Conservation (phyloP, 352 stramenopile species). For the Pythium plurisporium region DNA sequence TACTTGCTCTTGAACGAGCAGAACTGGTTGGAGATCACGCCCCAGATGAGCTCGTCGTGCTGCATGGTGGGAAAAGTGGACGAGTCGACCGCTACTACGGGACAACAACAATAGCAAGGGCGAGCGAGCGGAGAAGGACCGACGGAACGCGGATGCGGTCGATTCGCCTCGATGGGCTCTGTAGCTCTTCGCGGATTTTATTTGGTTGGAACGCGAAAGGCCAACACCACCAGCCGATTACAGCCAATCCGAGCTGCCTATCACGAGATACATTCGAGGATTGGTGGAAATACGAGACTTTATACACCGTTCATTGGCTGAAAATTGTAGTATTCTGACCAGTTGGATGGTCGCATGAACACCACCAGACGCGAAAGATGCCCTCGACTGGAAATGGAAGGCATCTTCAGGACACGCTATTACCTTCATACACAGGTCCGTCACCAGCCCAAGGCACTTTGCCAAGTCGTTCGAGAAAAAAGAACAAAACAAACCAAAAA, state of each 20-base stretch:
- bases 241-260: conserved; percentile 8
- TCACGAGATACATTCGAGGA: background rate
- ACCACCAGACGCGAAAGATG: conserved; percentile 4
- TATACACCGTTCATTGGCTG: background rate
- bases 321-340: background rate
- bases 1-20: conserved; percentile 98
- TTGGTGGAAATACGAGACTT: background rate
- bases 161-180: background rate
- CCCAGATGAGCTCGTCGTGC: conserved; percentile 99
- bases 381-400: background rate
- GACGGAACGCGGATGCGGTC: background rate
- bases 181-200: conserved; percentile 27
- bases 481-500: background rate
- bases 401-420: too few relatives aligned
- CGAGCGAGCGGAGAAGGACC: too few relatives aligned
- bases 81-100: too few relatives aligned
- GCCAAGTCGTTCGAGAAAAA: too few relatives aligned
- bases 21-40: conserved; percentile 98
- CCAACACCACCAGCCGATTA: conserved; percentile 26
- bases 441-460: too few relatives aligned
- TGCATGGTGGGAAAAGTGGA: conserved; percentile 89
- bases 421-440: too few relatives aligned
- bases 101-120: too few relatives aligned
- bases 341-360: background rate
- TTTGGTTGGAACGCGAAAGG: conserved; percentile 29